Percentiles rank a stretch among this genome's conserved stretches.
Evolutionary conservation across 1,139 yeast species (phyloP).

Genomic region (Pichia sp.): DNA sequence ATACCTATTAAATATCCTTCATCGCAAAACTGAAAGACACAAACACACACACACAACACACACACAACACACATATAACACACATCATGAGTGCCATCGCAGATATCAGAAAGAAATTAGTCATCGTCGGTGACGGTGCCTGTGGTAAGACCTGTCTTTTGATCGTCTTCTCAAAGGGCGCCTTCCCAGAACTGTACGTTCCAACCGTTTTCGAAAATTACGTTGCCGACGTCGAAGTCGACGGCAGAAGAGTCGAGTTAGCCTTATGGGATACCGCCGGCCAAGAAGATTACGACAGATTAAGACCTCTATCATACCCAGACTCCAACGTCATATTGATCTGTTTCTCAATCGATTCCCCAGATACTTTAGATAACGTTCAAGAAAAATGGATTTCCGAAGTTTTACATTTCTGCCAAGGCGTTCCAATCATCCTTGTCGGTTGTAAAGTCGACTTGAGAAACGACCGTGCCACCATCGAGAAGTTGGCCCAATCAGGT

Average conservation of each 20-base stretch:
- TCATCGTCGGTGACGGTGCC: constrained; percentile 56
- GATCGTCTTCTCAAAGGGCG: constrained; percentile 88
- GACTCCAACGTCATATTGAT: constrained; percentile 34
- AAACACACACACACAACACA: neutral
- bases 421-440: constrained; percentile 89
- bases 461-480: constrained; percentile 74
- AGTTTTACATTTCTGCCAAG: constrained; percentile 91
- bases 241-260: constrained; percentile 85
- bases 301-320: constrained; percentile 4
- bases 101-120: constrained; percentile 75
- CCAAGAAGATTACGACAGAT: constrained; percentile 5
- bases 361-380: constrained; percentile 89
- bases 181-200: constrained; percentile 93
- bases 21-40: too few relatives aligned
- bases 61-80: neutral
- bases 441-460: constrained; percentile 92
- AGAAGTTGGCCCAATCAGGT: constrained; percentile 70
- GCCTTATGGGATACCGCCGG: constrained; percentile 7
- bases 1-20: too few relatives aligned
- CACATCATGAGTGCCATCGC: constrained; percentile 28
- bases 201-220: constrained; percentile 96
- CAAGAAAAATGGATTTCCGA: constrained; percentile 95
- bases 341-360: constrained; percentile 89
- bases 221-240: constrained; percentile 91
- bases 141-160: constrained; percentile 63